A percentile compares a stretch with the other conserved stretches of the same genome.
Evolutionary conservation across 2,329 filamentous ascomycete species (phyloP).

Genomic region (Sporothrix inflata): DNA sequence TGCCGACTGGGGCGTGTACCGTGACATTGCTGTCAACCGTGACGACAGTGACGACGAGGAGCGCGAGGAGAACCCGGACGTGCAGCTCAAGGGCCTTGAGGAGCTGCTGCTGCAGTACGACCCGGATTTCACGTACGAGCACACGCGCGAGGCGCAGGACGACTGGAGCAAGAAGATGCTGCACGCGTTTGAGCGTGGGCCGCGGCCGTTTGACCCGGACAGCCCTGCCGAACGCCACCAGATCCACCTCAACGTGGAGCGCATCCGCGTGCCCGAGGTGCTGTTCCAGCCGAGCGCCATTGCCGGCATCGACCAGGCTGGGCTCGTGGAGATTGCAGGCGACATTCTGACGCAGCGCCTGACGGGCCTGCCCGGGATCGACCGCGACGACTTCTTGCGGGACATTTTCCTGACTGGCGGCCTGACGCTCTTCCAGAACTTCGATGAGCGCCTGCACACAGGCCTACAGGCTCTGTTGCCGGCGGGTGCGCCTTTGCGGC

Average conservation of each 20-base stretch:
- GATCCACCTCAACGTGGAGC: slow-evolving; percentile 93
- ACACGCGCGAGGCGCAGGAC: slow-evolving; percentile 86
- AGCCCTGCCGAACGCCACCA: slow-evolving; percentile 81
- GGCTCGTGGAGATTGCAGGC: slow-evolving; percentile 86
- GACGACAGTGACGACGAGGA: slow-evolving; percentile 82
- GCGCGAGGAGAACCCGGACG: slow-evolving; percentile 84
- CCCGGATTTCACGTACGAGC: slow-evolving; percentile 84
- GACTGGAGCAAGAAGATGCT: slow-evolving; percentile 94
- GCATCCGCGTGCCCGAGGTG: slow-evolving; percentile 90
- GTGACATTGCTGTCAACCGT: slow-evolving; percentile 75
- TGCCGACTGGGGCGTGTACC: slow-evolving; percentile 97
- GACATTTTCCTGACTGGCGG: slow-evolving; percentile 97
- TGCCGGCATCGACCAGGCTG: slow-evolving; percentile 89
- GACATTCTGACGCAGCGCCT: slow-evolving; percentile 88
- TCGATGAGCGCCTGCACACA: slow-evolving; percentile 77
- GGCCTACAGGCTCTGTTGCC: slow-evolving; percentile 77
- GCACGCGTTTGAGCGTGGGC: slow-evolving; percentile 87
- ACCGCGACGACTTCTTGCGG: slow-evolving; percentile 71
- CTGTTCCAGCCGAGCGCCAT: slow-evolving; percentile 85
- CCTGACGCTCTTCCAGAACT: slow-evolving; percentile 81
- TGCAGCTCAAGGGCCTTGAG: slow-evolving; percentile 75
- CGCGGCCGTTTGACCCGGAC: slow-evolving; percentile 80
- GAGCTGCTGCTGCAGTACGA: slow-evolving; percentile 84
- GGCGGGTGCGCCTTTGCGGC: slow-evolving; percentile 64
- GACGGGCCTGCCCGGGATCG: slow-evolving; percentile 49